Percentiles rank a stretch among this genome's conserved stretches.
phyloP scores from a whole-genome alignment of 805 yeast species.

The Ogataea chonburiensis region DNA sequence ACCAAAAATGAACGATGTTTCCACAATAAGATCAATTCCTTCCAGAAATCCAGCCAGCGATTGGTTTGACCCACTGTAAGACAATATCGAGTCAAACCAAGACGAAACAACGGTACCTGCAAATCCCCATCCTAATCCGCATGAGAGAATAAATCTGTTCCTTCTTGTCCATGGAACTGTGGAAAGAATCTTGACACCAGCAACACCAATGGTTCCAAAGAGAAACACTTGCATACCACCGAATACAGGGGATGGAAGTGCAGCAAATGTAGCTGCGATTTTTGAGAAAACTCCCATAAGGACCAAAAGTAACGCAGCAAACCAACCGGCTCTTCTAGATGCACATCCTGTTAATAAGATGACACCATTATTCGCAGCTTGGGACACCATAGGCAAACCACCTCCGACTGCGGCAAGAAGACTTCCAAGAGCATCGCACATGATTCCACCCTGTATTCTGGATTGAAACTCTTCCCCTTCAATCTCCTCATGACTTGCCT shows the following conservation, averaged over 20 bases:
- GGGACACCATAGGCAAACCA: constrained; percentile 73
- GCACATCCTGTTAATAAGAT: constrained; percentile 83
- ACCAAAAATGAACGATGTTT: constrained; percentile 32
- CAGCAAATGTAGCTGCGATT: constrained; percentile 71
- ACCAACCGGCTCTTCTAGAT: constrained; percentile 43
- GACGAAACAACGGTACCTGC: constrained; percentile 40
- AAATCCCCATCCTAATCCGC: constrained; percentile 43
- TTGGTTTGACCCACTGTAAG: constrained; percentile 39
- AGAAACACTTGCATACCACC: constrained; percentile 65
- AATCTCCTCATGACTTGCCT: constrained; percentile 71
- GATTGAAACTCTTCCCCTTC: constrained; percentile 72
- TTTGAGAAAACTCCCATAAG: constrained; percentile 78
- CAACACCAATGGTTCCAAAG: constrained; percentile 38
- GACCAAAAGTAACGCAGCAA: constrained; percentile 64
- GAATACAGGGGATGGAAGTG: constrained; percentile 65
- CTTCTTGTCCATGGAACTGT: constrained; percentile 36
- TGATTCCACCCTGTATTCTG: constrained; percentile 81
- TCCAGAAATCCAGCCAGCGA: constrained; percentile 40
- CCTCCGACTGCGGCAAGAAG: constrained; percentile 68
- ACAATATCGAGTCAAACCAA: constrained; percentile 42
- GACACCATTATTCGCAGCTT: constrained; percentile 88
- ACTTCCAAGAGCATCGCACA: constrained; percentile 77
- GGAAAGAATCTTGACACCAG: constrained; percentile 36
- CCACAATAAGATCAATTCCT: constrained; percentile 45
- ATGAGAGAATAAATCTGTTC: constrained; percentile 44